A percentile compares a stretch with the other conserved stretches of the same genome.
phyloP scores from a whole-genome alignment of 2,329 filamentous ascomycete genomes.

The Colletotrichum cuscutae region DNA sequence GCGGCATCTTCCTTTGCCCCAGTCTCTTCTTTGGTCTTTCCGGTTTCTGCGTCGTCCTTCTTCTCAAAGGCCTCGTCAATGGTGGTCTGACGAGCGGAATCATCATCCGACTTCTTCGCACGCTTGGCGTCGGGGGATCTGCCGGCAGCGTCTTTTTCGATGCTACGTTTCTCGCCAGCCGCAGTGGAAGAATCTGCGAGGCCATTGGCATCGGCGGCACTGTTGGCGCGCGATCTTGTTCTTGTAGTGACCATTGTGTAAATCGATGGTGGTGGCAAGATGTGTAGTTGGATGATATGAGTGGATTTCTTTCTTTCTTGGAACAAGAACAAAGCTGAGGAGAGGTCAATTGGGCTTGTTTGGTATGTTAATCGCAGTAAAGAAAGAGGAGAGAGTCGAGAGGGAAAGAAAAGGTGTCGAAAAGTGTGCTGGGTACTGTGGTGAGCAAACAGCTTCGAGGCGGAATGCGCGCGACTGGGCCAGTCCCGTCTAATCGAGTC shows the following conservation, averaged over 20 bases:
- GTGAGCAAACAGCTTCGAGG: neutral
- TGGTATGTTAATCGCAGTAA: neutral
- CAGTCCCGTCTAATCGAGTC: slow-evolving; percentile 1
- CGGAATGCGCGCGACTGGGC: neutral
- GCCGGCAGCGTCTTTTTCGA: slow-evolving; percentile 1
- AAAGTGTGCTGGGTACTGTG: neutral
- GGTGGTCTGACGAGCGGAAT: slow-evolving; percentile 17
- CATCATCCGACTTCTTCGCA: slow-evolving; percentile 22
- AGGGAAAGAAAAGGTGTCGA: neutral
- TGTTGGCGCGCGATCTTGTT: slow-evolving; percentile 13
- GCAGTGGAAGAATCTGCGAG: neutral
- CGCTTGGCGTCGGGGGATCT: slow-evolving; percentile 30
- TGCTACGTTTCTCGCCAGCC: slow-evolving; percentile 30
- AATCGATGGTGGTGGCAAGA: neutral
- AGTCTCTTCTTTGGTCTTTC: neutral
- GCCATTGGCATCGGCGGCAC: neutral
- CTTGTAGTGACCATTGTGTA: slow-evolving; percentile 22
- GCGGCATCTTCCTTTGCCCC: neutral
- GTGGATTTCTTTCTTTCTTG: neutral
- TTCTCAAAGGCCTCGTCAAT: slow-evolving; percentile 30
- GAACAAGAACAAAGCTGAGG: neutral
- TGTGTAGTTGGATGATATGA: neutral
- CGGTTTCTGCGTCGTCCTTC: neutral
- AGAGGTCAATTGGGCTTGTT: neutral
- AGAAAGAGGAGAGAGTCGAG: neutral